Percentiles rank a stretch among this genome's conserved stretches.
These are phyloP conservation scores for Lactarius evosmus DNA, from an alignment of 768 basidiomycete species.

Conservation along the genomic window DNA sequence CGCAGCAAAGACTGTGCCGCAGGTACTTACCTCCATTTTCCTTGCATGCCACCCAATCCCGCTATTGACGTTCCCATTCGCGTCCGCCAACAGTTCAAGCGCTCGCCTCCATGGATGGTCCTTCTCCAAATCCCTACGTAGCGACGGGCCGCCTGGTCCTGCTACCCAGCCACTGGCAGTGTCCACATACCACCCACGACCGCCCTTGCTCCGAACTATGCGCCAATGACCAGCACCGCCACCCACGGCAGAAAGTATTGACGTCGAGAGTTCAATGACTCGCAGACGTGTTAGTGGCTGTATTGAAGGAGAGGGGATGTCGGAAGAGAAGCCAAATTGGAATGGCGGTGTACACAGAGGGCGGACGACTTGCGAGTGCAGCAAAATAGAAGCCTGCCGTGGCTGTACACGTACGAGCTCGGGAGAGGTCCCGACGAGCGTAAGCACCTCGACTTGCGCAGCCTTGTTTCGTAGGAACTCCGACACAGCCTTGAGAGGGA, in stretches of 20 bases:
- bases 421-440: constrained; percentile 58
- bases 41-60: constrained; percentile 93
- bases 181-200: constrained; percentile 94
- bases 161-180: constrained; percentile 80
- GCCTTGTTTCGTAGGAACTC: constrained; percentile 69
- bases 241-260: constrained; percentile 68
- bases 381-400: constrained; percentile 66
- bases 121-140: constrained; percentile 38
- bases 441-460: constrained; percentile 78
- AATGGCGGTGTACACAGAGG: constrained; percentile 80
- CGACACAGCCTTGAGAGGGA: constrained; percentile 62
- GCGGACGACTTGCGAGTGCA: constrained; percentile 75
- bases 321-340: constrained; percentile 50
- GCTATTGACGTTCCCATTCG: constrained; percentile 87
- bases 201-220: constrained; percentile 87
- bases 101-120: constrained; percentile 69
- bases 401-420: constrained; percentile 52
- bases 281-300: constrained; percentile 70
- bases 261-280: constrained; percentile 79
- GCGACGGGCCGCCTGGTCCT: constrained; percentile 37
- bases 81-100: constrained; percentile 67
- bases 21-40: constrained; percentile 59
- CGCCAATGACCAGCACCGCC: constrained; percentile 84
- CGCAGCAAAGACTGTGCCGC: background rate
- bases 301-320: constrained; percentile 30